Conservation (phyloP, 305 asterid species). For the Fraxinus latifolia region DNA sequence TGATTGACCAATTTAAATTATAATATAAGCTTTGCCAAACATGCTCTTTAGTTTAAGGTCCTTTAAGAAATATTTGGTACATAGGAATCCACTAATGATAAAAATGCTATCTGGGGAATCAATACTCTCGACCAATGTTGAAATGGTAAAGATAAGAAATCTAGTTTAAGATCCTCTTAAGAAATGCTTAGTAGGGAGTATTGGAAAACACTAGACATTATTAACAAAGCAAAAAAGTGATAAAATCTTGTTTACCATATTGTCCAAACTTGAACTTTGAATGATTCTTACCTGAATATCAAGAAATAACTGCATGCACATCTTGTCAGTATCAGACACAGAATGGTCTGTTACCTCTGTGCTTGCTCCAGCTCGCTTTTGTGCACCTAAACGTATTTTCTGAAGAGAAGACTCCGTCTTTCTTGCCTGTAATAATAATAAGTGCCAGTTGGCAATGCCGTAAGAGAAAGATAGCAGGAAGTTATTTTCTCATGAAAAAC, state of each 20-base stretch:
- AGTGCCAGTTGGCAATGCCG: slow-evolving; percentile 16
- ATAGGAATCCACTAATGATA: background rate
- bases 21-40: background rate
- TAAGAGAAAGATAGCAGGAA: background rate
- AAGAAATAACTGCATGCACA: slow-evolving; percentile 91
- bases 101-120: background rate
- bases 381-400: slow-evolving; percentile 89
- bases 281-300: slow-evolving; percentile 67
- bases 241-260: background rate
- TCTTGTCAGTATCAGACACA: slow-evolving; percentile 86
- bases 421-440: slow-evolving; percentile 53
- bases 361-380: slow-evolving; percentile 90
- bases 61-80: background rate
- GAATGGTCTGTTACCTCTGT: slow-evolving; percentile 81
- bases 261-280: background rate
- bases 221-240: background rate
- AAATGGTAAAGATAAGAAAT: background rate
- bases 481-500: background rate
- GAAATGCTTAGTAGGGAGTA: background rate
- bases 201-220: background rate
- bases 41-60: background rate
- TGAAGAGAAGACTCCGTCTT: slow-evolving; percentile 94
- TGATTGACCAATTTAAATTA: background rate
- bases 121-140: background rate
- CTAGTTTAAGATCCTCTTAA: background rate